Percentiles rank a stretch among this genome's conserved stretches.
phyloP scores from a whole-genome alignment of 176 grass and related monocot species.

The Themeda triandra region DNA sequence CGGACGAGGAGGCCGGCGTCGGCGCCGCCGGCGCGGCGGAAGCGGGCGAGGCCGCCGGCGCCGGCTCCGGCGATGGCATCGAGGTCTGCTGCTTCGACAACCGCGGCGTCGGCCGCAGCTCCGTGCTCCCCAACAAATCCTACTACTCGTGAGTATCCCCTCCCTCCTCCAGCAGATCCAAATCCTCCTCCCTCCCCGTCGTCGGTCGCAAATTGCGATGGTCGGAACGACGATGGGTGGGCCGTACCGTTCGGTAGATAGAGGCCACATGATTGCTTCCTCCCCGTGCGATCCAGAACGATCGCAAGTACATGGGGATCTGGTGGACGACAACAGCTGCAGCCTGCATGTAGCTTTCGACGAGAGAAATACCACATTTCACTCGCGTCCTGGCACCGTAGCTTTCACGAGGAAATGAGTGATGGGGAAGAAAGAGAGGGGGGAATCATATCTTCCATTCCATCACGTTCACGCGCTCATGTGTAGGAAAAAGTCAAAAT shows the following conservation, averaged over 20 bases:
- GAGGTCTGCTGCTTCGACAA: conserved; percentile 99
- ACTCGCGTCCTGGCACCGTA: background rate
- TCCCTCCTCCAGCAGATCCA: conserved; percentile 5
- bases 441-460: conserved; percentile 1
- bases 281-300: background rate
- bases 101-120: conserved; percentile 80
- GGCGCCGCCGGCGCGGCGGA: background rate
- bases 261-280: background rate
- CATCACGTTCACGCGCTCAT: background rate
- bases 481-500: conserved; percentile 23
- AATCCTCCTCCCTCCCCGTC: background rate
- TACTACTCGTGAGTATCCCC: conserved; percentile 63
- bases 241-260: background rate
- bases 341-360: conserved; percentile 30
- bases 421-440: conserved; percentile 25
- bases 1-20: conserved; percentile 34
- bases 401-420: conserved; percentile 29
- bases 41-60: conserved; percentile 2
- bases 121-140: conserved; percentile 65
- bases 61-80: conserved; percentile 57
- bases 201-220: background rate
- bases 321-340: conserved; percentile 18
- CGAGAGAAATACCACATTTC: background rate
- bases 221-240: background rate
- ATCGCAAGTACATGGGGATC: background rate